These are phyloP conservation scores for Penicillium capsulatum DNA, from an alignment of 2,329 filamentous ascomycete species.

Conservation along the genomic window DNA sequence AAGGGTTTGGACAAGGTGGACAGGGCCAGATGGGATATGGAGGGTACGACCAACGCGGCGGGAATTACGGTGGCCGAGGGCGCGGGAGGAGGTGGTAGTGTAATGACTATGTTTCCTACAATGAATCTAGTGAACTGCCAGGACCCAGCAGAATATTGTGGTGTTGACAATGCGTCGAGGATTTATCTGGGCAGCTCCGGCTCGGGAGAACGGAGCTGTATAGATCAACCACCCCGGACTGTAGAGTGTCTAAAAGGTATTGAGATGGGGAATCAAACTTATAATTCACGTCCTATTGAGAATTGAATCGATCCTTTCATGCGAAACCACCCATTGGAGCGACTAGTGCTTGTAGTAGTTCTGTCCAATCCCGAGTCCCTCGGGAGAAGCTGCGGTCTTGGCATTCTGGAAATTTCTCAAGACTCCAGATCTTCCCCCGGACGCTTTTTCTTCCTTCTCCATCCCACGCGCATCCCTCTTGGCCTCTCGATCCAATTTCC, in stretches of 20 bases:
- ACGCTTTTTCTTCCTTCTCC: slow-evolving; percentile 29
- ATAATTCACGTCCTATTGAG: no score
- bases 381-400: slow-evolving; percentile 39
- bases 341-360: no score
- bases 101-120: no score
- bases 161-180: no score
- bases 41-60: slow-evolving; percentile 41
- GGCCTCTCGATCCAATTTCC: slow-evolving; percentile 13
- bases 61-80: slow-evolving; percentile 38
- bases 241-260: no score
- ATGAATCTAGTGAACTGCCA: no score
- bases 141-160: no score
- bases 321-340: no score
- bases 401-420: slow-evolving; percentile 46
- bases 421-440: slow-evolving; percentile 34
- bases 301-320: background rate
- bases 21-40: slow-evolving; percentile 43
- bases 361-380: slow-evolving; percentile 19
- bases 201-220: slow-evolving; percentile 7
- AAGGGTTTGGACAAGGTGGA: slow-evolving; percentile 36
- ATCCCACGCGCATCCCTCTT: slow-evolving; percentile 27
- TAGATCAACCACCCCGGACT: no score
- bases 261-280: no score
- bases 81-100: slow-evolving; percentile 40
- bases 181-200: slow-evolving; percentile 8